Base-by-base conservation (phyloP, 108 stramenopile genomes). In the Parietichytrium sp. region DNA sequence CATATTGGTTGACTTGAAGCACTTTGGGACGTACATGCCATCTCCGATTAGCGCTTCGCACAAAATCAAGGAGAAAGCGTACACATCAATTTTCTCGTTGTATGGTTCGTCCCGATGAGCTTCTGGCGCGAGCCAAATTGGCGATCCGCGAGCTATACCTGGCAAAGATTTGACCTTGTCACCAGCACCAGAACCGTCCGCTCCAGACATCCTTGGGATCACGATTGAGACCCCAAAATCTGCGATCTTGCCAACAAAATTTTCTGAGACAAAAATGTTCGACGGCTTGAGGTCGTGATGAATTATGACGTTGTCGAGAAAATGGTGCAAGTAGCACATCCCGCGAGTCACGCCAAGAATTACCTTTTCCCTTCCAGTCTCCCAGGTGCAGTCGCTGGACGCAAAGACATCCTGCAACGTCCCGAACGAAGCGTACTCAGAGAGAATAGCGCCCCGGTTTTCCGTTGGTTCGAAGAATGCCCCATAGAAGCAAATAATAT, bases 81-180 rank as follows among this genome's bases (percentile, higher is more conserved):
- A 98, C 2, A 98, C 96, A 89, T 98, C 98, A 81, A 93, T 94
- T 88, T 84, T 91, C 82, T 94, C 91, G 3, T 91, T 91, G 10
- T 87, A 92, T 42, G 92, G 88, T 15, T 91, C 92, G 50, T 92
- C 92, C 54, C 93, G 93, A 79, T 95, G 92, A 15, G 96, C 96
- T 91, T 98, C 97, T 0, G 97, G 97, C 10, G 97, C 96, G 50
- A 97, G 86, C 95, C 95, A 98, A 82, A 95, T 96, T 25, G 97
- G 94, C 15, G 96, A 96, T 51, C 97, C 97, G 16, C 61, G 36
- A 38, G 20, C 38, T n/a, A n/a, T n/a, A n/a, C n/a, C n/a, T n/a
- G n/a, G n/a, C n/a, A n/a, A n/a, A 13, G 54, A 49, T 4, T 48
- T 61, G 48, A 80, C 36, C n/a, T 48, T 80, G 20, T 54, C 51